Base-by-base conservation (phyloP, 371 early-diverging fungal species). In the Chytridiales sp. region DNA sequence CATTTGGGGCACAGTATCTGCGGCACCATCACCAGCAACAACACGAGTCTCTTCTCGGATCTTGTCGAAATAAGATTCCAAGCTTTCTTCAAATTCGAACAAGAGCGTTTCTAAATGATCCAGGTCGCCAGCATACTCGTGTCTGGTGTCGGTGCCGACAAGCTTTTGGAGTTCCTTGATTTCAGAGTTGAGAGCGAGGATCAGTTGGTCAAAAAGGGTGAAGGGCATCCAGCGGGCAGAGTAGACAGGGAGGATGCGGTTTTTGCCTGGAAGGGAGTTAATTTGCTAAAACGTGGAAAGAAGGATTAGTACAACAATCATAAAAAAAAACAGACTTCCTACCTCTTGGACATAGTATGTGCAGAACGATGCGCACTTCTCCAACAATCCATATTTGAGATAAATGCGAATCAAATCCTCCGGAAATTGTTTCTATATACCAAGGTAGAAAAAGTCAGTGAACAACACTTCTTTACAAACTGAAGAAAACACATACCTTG, bases 361-460 rank as follows among this genome's bases (percentile, higher is more conserved):
- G 30, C 72, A 50, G 48, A 80, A 72, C 31, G 27, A 36, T 21
- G 64, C 76, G 6, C 67, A 76, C 30, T 73, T 70, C 17, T 70
- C 57, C 8, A 71, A 51, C 48, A 73, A 61, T 9, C 67, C 75
- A 52, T 72, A 46, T 31, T 59, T 52, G 26, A 81, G 54, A 43
- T 79, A 81, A 29, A 73, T 27, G 1, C 79, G 72, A 15, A 81
- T 55, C 34, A 81, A 66, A 35, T 74, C 72, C 35, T 79, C 78
- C 22, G 79, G 72, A 24, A 73, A 61, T 29, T 43, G 35, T 4
- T 30, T 57, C 65, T 74, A 40, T 9, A 62, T 43, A n/a, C n/a
- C n/a, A n/a, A n/a, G 31, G 36, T 54, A 11, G 52, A 32, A 47
- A 5, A 22, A 56, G 32, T 6, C 11, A 54, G n/a, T 50, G 30